Percentiles rank a stretch among this genome's conserved stretches.
These are phyloP conservation scores for Secale cereale DNA, from an alignment of 176 grass and related monocot genomes.

Conservation along the genomic window DNA sequence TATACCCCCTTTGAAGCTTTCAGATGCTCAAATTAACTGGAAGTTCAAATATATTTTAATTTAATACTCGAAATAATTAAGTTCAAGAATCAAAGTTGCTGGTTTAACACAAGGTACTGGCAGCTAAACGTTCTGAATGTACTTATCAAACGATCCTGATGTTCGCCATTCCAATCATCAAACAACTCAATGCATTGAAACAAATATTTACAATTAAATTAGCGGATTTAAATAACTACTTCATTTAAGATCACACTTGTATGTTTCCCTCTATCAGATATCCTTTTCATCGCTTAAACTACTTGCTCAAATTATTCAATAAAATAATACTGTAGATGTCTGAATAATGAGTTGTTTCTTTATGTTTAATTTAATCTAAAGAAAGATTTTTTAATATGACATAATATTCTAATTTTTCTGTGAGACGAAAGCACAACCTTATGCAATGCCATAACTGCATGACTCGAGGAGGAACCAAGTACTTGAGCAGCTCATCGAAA, in stretches of 20 bases:
- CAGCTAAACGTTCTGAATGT: neutral
- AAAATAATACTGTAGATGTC: neutral
- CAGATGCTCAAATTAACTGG: neutral
- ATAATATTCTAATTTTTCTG: too few species aligned
- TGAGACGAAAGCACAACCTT: too few species aligned
- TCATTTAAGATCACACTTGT: neutral
- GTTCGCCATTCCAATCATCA: neutral
- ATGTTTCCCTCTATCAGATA: neutral
- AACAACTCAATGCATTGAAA: too few species aligned
- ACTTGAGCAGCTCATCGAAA: too few species aligned
- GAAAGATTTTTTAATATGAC: neutral
- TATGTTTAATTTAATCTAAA: neutral
- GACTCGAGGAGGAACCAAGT: too few species aligned
- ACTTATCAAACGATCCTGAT: neutral
- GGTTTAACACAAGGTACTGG: neutral
- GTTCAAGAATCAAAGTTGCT: neutral
- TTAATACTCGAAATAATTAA: neutral
- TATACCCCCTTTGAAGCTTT: neutral
- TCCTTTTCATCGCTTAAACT: neutral
- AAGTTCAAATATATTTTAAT: neutral
- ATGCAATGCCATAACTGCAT: too few species aligned
- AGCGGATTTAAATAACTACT: neutral
- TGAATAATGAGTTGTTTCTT: neutral
- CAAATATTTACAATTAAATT: too few species aligned
- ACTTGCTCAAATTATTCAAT: neutral